Conservation (phyloP, 106 monocot species). For the Platanthera guangdongensis region DNA sequence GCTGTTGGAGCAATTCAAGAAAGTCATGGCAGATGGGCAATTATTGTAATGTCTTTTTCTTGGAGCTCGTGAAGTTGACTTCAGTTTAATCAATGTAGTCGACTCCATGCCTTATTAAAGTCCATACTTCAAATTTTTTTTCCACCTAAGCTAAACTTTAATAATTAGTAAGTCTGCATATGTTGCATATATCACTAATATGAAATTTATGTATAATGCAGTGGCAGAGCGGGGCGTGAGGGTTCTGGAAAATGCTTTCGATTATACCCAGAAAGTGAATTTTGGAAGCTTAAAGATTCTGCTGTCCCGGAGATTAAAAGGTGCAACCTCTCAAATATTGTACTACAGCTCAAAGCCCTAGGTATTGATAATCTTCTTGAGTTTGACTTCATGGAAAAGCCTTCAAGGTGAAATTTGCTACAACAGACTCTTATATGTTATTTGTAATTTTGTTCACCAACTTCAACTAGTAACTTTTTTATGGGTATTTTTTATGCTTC, state of each 20-base stretch:
- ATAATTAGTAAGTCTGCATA: neutral
- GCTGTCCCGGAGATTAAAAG: slow-evolving; percentile 90
- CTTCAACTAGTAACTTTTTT: neutral
- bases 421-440: neutral
- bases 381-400: slow-evolving; percentile 99
- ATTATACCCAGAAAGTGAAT: slow-evolving; percentile 81
- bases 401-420: slow-evolving; percentile 43
- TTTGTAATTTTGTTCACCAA: neutral
- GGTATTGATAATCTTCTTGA: slow-evolving; percentile 86
- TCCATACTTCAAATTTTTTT: neutral
- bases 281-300: slow-evolving; percentile 68
- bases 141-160: neutral
- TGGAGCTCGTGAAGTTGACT: too few species aligned
- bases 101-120: neutral
- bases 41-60: too few species aligned
- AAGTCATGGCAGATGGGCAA: too few species aligned
- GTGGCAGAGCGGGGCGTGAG: slow-evolving; percentile 95
- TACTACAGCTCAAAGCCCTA: slow-evolving; percentile 88
- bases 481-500: too few species aligned
- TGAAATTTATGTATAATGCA: slow-evolving; percentile 19
- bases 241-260: slow-evolving; percentile 88
- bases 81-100: too few species aligned
- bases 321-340: slow-evolving; percentile 89
- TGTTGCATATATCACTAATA: neutral
- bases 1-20: too few species aligned